Conservation (phyloP, 179 eudicot species). For the Amaranthus tricolor region DNA sequence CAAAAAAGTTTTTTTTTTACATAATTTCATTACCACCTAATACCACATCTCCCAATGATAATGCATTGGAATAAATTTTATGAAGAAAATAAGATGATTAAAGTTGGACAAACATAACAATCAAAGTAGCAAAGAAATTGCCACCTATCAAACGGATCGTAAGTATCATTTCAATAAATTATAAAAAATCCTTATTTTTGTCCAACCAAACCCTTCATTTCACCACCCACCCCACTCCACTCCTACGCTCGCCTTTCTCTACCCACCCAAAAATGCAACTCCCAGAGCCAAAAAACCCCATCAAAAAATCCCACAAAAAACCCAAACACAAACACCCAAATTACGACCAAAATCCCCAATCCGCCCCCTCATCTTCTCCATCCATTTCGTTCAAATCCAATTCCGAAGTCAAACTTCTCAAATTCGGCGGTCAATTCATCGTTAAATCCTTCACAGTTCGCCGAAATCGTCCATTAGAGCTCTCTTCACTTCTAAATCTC, state of each 20-base stretch:
- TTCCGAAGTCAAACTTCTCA: conserved; percentile 76
- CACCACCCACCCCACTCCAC: neutral
- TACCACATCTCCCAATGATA: too few relatives aligned
- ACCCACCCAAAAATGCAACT: neutral
- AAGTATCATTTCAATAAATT: too few relatives aligned
- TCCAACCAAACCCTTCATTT: neutral
- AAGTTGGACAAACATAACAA: too few relatives aligned
- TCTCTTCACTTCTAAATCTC: conserved; percentile 67
- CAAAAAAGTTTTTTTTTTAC: too few relatives aligned
- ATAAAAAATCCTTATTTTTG: neutral
- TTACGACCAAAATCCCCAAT: conserved; percentile 1
- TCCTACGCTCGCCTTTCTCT: neutral
- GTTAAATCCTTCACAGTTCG: conserved; percentile 92
- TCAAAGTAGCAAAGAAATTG: too few relatives aligned
- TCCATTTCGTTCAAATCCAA: conserved; percentile 59
- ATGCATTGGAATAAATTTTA: too few relatives aligned
- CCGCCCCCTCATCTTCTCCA: conserved; percentile 22
- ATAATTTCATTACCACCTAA: too few relatives aligned
- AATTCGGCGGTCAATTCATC: conserved; percentile 89
- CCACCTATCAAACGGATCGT: too few relatives aligned
- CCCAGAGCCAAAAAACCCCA: neutral
- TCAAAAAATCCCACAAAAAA: conserved; percentile 9
- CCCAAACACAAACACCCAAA: conserved; percentile 16
- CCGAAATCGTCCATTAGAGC: conserved; percentile 57
- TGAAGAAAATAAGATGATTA: too few relatives aligned